Conservation (phyloP, 2,329 filamentous ascomycete genomes). For the Epichloe aotearoae region DNA sequence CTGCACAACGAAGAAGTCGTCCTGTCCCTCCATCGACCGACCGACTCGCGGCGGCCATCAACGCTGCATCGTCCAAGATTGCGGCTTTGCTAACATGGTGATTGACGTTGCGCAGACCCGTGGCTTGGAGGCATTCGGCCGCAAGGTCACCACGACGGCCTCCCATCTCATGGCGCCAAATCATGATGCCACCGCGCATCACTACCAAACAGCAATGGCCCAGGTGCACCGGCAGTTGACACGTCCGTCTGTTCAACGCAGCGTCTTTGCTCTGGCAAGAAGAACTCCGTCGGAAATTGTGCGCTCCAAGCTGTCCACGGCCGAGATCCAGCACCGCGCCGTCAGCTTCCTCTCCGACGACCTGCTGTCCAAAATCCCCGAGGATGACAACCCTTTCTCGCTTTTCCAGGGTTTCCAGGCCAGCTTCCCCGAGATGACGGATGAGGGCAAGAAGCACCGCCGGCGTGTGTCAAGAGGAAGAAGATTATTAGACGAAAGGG, state of each 20-base stretch:
- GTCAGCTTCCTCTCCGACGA: slow-evolving; percentile 82
- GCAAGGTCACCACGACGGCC: slow-evolving; percentile 90
- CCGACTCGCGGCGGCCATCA: neutral
- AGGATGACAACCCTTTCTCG: slow-evolving; percentile 74
- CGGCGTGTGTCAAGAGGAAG: slow-evolving; percentile 61
- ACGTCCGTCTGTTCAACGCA: slow-evolving; percentile 71
- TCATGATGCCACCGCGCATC: slow-evolving; percentile 37
- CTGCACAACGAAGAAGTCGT: slow-evolving; percentile 1
- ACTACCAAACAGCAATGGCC: slow-evolving; percentile 78
- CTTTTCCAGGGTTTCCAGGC: slow-evolving; percentile 96
- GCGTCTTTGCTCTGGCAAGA: slow-evolving; percentile 80
- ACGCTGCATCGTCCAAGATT: neutral
- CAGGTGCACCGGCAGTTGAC: slow-evolving; percentile 83
- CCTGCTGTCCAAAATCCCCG: slow-evolving; percentile 76
- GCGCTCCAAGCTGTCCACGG: slow-evolving; percentile 76
- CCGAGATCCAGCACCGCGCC: slow-evolving; percentile 89
- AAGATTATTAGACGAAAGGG: slow-evolving; percentile 50
- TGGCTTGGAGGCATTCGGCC: slow-evolving; percentile 80
- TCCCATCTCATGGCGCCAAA: slow-evolving; percentile 71
- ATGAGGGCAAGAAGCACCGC: slow-evolving; percentile 58
- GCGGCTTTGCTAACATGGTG: slow-evolving; percentile 6
- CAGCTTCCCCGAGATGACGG: slow-evolving; percentile 58
- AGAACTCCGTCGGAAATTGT: slow-evolving; percentile 90
- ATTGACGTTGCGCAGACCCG: slow-evolving; percentile 46
- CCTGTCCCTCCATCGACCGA: neutral